phyloP scores from a whole-genome alignment of 345 rosid genomes.

The Hibiscus mutabilis region DNA sequence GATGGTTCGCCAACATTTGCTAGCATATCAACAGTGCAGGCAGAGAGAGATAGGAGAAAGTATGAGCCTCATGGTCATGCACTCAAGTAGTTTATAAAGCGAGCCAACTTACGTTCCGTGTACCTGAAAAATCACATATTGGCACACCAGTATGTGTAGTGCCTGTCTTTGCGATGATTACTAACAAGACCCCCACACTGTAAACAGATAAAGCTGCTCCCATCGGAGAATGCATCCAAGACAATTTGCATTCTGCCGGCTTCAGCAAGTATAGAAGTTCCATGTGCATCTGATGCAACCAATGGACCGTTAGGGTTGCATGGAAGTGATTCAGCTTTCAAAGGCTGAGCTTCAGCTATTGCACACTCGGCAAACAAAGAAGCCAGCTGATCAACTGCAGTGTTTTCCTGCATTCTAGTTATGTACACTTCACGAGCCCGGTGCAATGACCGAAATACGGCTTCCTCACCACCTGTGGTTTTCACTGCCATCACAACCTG shows the following conservation, averaged over 20 bases:
- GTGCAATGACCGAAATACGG: constrained; percentile 50
- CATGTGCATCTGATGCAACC: constrained; percentile 30
- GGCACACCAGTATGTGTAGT: constrained; percentile 78
- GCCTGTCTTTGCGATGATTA: constrained; percentile 74
- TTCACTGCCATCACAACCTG: constrained; percentile 81
- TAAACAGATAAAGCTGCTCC: constrained; percentile 87
- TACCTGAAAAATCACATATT: constrained; percentile 23
- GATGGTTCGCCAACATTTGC: too few species aligned
- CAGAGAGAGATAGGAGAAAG: too few species aligned
- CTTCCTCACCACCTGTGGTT: constrained; percentile 67
- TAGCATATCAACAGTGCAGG: too few species aligned
- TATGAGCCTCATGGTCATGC: not conserved
- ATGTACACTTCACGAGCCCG: constrained; percentile 73
- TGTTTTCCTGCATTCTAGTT: constrained; percentile 41
- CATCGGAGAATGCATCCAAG: constrained; percentile 81
- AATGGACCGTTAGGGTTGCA: constrained; percentile 15
- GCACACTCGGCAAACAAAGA: constrained; percentile 88
- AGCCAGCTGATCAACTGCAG: constrained; percentile 73
- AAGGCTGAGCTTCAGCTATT: constrained; percentile 72
- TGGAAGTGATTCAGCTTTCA: constrained; percentile 24
- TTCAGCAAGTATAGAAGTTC: constrained; percentile 67
- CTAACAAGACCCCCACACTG: constrained; percentile 93
- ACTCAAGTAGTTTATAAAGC: not conserved
- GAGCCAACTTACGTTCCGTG: not conserved
- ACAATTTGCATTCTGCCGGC: constrained; percentile 32